Conservation (phyloP, 2,329 filamentous ascomycete species). For the Purpureocillium lavendulum region DNA sequence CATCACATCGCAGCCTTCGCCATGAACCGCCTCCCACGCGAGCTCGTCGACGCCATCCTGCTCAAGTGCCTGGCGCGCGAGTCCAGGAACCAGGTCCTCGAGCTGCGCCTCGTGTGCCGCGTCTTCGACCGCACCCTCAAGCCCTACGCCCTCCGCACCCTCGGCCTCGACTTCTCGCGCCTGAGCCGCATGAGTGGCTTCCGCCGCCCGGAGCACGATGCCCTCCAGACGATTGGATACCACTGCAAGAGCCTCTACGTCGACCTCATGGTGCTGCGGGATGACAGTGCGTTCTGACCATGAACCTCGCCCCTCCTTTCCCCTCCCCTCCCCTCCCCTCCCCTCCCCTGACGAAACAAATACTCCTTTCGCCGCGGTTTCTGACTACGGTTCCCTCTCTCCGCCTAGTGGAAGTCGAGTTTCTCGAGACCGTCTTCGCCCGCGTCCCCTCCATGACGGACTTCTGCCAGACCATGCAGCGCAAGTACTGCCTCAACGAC, state of each 20-base stretch:
- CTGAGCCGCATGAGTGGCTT: conserved; percentile 28
- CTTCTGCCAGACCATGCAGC: conserved; percentile 34
- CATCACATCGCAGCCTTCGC: neutral
- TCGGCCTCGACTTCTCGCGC: conserved; percentile 41
- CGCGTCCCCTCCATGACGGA: conserved; percentile 35
- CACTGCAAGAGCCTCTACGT: conserved; percentile 41
- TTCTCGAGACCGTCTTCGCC: conserved; percentile 36
- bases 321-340: too few species aligned
- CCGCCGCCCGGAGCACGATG: conserved; percentile 26
- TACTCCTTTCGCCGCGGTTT: too few species aligned
- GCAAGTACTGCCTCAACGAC: conserved; percentile 39
- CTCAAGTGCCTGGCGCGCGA: conserved; percentile 29
- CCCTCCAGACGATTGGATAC: conserved; percentile 35
- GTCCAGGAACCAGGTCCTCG: conserved; percentile 35
- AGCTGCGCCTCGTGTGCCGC: conserved; percentile 39
- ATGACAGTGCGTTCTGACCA: conserved; percentile 34
- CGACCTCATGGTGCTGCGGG: conserved; percentile 44
- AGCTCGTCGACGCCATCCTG: conserved; percentile 39
- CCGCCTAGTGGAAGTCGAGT: conserved; percentile 36
- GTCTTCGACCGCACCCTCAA: conserved; percentile 38
- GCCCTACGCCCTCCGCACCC: conserved; percentile 35
- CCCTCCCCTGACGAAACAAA: too few species aligned
- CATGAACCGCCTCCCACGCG: conserved; percentile 39
- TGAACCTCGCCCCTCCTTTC: too few species aligned
- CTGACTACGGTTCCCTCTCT: too few species aligned